phyloP scores from a whole-genome alignment of 2,329 filamentous ascomycete species.

The Rugonectria rugulosa region DNA sequence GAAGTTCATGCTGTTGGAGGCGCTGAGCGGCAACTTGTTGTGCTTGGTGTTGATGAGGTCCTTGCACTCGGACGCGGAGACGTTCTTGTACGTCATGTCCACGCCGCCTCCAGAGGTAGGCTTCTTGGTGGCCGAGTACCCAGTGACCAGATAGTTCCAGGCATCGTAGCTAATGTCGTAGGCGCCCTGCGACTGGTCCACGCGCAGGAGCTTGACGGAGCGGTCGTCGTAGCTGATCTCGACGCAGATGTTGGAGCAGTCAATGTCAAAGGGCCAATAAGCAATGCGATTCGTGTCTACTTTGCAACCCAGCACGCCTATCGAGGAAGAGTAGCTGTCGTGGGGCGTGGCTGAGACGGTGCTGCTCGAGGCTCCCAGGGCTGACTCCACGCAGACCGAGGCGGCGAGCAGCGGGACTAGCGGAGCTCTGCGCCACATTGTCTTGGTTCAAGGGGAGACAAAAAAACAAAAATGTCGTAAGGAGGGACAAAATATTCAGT shows the following conservation, averaged over 20 bases:
- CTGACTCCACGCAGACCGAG: constrained; percentile 3
- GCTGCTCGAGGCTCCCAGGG: constrained; percentile 12
- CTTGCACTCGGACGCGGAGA: constrained; percentile 54
- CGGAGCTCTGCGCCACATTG: constrained; percentile 13
- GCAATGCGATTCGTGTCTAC: constrained; percentile 67
- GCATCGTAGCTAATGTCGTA: constrained; percentile 68
- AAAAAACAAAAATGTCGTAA: neutral
- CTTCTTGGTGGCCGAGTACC: constrained; percentile 53
- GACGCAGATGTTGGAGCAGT: constrained; percentile 65
- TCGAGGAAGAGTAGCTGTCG: constrained; percentile 63
- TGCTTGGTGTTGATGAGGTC: constrained; percentile 55
- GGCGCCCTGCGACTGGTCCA: constrained; percentile 65
- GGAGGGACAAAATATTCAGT: neutral
- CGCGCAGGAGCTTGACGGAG: constrained; percentile 63
- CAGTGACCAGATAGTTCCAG: constrained; percentile 66
- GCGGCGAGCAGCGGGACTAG: constrained; percentile 5
- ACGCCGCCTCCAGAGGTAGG: constrained; percentile 57
- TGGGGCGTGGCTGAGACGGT: constrained; percentile 58
- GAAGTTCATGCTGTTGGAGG: constrained; percentile 62
- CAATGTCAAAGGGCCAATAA: constrained; percentile 64
- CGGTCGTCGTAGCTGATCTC: constrained; percentile 58
- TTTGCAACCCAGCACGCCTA: constrained; percentile 68
- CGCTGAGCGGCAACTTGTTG: constrained; percentile 51
- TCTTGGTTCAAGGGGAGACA: neutral
- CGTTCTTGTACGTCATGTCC: constrained; percentile 55